Evolutionary conservation across 768 basidiomycete genomes (phyloP), one percentile per base, ranked within the genome.

Genomic region (Lactifluus hygrophoroides): DNA sequence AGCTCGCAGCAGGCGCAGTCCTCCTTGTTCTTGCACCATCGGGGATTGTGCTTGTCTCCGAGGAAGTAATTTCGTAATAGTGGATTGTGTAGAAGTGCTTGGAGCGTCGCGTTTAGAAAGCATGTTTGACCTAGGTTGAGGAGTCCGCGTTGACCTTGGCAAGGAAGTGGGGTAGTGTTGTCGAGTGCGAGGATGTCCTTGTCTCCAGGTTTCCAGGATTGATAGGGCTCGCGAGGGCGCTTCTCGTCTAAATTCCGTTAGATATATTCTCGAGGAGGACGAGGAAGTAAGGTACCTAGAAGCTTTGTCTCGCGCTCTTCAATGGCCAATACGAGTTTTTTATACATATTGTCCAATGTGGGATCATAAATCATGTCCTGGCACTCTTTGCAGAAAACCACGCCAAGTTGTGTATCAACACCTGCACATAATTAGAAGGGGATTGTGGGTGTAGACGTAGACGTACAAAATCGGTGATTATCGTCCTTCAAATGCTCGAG

Each of bases 121-220:
- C 95, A 98, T 0, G 94, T 97, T 69, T 93, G 86, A 1, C 92
- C 91, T 0, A 95, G 81, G 70, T 95, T 94, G 43, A 92, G 73
- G 3, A 95, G 76, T 0, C 93, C 92, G 57, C 89, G 78, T n/a
- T 89, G 83, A 51, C 85, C 86, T 77, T 91, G 86, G 71, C 93
- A 94, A 16, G 88, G 77, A 45, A 90, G 72, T 10, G 76, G 51
- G 7, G 72, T 72, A 5, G 79, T 71, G 27, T 77, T 75, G 42
- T 80, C 76, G 5, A 91, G 74, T 17, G 76, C 74, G 10, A 70
- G 62, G 0, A 64, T 56, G 32, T 82, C 79, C 35, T 72, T 73
- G 8, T 67, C 68, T 7, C 58, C 73, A 0, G 81, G 80, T 14
- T 57, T 64, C 83, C 84, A 85, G 3, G 74, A 66, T 46, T 73